Evolutionary conservation across 202 grass and related monocot genomes (phyloP).

Genomic region (Elaeis oleifera): DNA sequence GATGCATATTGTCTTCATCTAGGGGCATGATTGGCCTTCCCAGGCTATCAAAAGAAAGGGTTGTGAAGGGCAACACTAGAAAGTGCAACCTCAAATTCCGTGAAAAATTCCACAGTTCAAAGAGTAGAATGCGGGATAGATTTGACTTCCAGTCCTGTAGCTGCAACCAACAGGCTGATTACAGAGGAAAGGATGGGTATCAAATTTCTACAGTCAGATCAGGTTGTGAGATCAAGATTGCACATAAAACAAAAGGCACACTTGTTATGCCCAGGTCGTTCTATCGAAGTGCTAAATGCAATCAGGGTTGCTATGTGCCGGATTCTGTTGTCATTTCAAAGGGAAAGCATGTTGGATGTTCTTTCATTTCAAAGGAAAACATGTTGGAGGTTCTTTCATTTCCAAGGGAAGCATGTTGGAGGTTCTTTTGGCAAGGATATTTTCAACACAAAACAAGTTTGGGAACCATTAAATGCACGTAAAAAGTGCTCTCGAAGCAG

Average conservation of each 20-base stretch:
- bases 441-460: conserved; percentile 61
- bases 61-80: conserved; percentile 36
- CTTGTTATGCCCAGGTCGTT: conserved; percentile 40
- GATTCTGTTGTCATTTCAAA: conserved; percentile 36
- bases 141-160: conserved; percentile 52
- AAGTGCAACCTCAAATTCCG: conserved; percentile 28
- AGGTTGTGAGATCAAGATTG: conserved; percentile 42
- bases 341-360: conserved; percentile 34
- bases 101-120: conserved; percentile 17
- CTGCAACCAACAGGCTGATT: conserved; percentile 39
- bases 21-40: conserved; percentile 35
- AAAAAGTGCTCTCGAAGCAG: conserved; percentile 34
- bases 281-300: conserved; percentile 30
- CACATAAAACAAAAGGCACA: conserved; percentile 32
- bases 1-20: background rate
- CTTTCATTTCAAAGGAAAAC: conserved; percentile 30
- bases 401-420: conserved; percentile 34
- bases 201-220: conserved; percentile 25
- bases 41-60: conserved; percentile 40
- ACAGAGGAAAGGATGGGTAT: conserved; percentile 22
- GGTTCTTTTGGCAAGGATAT: conserved; percentile 45
- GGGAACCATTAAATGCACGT: conserved; percentile 66
- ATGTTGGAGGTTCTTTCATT: background rate
- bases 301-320: conserved; percentile 22
- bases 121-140: conserved; percentile 51